Conservation (phyloP, 2,329 filamentous ascomycete species). For the Cladosporium velox region DNA sequence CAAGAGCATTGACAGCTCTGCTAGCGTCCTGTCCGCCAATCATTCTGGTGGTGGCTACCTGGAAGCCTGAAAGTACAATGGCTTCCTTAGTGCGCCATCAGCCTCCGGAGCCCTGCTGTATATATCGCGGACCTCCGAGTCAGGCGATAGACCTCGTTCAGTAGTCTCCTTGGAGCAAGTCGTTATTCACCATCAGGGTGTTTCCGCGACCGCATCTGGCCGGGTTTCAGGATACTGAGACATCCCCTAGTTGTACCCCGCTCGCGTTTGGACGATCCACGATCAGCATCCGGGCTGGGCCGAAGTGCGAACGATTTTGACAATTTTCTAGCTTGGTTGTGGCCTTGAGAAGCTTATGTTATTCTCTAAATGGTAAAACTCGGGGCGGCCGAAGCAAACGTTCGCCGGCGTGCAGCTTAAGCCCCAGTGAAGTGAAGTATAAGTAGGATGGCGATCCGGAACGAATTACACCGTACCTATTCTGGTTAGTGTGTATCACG, state of each 20-base stretch:
- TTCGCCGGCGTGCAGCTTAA: background rate
- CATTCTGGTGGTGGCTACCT: too few relatives aligned
- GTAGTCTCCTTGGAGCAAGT: background rate
- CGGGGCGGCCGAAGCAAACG: background rate
- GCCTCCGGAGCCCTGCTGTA: background rate
- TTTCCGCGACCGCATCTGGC: background rate
- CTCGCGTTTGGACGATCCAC: background rate
- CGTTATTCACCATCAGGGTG: background rate
- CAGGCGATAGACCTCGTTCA: background rate
- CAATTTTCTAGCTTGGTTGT: background rate
- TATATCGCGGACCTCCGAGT: background rate
- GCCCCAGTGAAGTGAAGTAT: background rate
- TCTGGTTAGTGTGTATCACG: background rate
- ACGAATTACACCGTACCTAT: background rate
- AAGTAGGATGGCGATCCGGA: background rate
- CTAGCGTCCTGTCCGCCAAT: too few relatives aligned
- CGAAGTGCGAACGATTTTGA: background rate
- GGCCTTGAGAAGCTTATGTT: background rate
- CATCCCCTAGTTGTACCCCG: background rate
- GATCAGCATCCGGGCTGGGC: background rate
- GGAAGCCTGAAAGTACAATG: too few relatives aligned
- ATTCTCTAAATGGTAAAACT: background rate
- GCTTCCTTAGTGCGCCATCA: too few relatives aligned
- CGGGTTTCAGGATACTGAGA: background rate
- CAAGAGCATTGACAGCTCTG: too few relatives aligned